Conservation (phyloP, 179 eudicot species). For the Beta macrorhiza region DNA sequence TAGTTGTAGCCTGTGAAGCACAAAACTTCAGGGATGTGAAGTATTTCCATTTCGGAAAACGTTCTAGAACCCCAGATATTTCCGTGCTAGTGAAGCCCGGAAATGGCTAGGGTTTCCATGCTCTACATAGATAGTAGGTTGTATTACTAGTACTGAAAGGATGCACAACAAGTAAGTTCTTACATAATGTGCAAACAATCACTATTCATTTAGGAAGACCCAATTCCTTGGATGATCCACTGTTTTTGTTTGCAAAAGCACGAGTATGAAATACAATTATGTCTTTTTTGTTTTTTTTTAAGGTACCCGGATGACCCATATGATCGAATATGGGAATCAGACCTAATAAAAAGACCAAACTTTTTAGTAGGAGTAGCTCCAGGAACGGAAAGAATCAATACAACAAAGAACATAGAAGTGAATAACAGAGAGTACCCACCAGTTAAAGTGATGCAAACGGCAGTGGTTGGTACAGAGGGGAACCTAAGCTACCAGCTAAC, state of each 20-base stretch:
- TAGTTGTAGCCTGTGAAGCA: no score
- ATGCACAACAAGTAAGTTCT: neutral
- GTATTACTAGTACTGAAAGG: no score
- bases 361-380: conserved; percentile 83
- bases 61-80: no score
- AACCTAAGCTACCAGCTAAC: conserved; percentile 66
- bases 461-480: conserved; percentile 84
- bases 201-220: neutral
- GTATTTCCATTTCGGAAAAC: no score
- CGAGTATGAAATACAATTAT: neutral
- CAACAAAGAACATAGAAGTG: conserved; percentile 59
- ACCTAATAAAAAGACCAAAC: conserved; percentile 81
- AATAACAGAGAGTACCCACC: conserved; percentile 92
- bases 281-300: conserved; percentile 16
- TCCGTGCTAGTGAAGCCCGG: no score
- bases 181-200: neutral
- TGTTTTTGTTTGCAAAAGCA: conserved; percentile 12
- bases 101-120: no score
- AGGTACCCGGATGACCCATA: conserved; percentile 99
- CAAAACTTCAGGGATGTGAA: no score
- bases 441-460: conserved; percentile 95
- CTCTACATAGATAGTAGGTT: no score
- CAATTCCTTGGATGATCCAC: neutral
- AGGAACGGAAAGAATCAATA: conserved; percentile 75
- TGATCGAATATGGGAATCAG: conserved; percentile 96